These are phyloP conservation scores for Saposhnikovia divaricata DNA, from an alignment of 129 eudicot species.

Conservation along the genomic window DNA sequence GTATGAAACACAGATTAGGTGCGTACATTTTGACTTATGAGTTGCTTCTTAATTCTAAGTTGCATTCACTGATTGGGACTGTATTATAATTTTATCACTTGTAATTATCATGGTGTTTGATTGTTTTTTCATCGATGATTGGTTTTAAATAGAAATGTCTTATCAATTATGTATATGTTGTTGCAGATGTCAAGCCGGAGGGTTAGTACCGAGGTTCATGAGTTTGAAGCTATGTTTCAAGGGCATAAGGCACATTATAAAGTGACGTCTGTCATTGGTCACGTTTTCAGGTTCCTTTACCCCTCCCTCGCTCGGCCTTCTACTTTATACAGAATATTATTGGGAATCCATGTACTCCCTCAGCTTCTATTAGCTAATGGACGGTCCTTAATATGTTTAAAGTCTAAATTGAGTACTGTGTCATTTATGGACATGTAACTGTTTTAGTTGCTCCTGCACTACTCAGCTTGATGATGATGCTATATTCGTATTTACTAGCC, in stretches of 20 bases:
- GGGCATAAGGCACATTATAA: conserved; percentile 52
- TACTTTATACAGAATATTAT: neutral
- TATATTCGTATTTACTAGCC: too few relatives aligned
- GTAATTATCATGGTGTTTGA: neutral
- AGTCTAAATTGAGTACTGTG: neutral
- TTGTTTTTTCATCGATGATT: neutral
- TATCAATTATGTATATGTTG: conserved; percentile 11
- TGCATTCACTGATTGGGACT: neutral
- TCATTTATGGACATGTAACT: too few relatives aligned
- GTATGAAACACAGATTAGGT: neutral
- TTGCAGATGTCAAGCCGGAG: conserved; percentile 82
- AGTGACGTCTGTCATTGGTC: conserved; percentile 97
- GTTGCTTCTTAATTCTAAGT: neutral
- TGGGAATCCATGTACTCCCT: neutral
- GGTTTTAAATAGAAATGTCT: neutral
- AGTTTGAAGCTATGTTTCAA: conserved; percentile 70
- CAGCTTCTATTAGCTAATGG: neutral
- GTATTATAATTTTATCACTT: neutral
- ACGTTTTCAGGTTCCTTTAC: conserved; percentile 73
- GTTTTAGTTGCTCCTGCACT: neutral
- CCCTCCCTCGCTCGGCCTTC: neutral
- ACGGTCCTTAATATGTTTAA: neutral
- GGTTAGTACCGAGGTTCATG: conserved; percentile 94
- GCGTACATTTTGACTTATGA: neutral
- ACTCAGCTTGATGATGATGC: neutral